Evolutionary conservation across 192 early-diverging fungal genomes (phyloP), one percentile per base, ranked within the genome.

Genomic region (Cladochytrium replicatum): DNA sequence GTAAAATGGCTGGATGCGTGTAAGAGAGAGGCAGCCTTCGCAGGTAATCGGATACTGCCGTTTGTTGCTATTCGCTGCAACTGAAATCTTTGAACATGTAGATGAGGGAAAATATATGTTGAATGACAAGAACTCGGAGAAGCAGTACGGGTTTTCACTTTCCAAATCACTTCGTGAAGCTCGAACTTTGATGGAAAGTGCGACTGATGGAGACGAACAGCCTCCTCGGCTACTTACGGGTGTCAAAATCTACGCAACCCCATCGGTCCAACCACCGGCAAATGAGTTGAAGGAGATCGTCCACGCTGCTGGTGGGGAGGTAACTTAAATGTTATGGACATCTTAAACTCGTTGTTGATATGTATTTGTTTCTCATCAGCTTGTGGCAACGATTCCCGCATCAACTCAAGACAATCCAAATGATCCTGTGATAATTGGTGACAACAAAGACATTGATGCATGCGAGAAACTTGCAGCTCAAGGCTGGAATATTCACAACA

Each of bases 1-100:
- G 25, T 53, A 15, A 69, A 67, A 27, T 75, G 73, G 73, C 47
- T 75, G 22, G 73, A 75, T 25, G 67, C 37, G 3, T 61, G 55
- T 28, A 59, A 68, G 37, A 69, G 63, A 40, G 61, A 52, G 7
- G 53, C 46, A 9, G 8, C 21, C 3, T 68, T 75, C 52, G 50
- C 58, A 19, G 66, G 73, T 69, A 50, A 34, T 46, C 22, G 19
- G 5, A 11, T 30, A n/a, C 43, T 32, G n/a, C 30, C 19, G 15
- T 44, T 54, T 2, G 7, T 45, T 48, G 32, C 6, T 23, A 11
- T 44, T 31, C 11, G 44, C 38, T 8, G 19, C 22, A 21, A 19
- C 41, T 60, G 21, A n/a, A 0, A 13, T 25, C 22, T 38, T 24
- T 5, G 22, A 55, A 34, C 26, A 28, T 21, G 19, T 13, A 75